Evolutionary conservation across 2,329 filamentous ascomycete species (phyloP).

Genomic region (Ophiostoma triangulosporum): DNA sequence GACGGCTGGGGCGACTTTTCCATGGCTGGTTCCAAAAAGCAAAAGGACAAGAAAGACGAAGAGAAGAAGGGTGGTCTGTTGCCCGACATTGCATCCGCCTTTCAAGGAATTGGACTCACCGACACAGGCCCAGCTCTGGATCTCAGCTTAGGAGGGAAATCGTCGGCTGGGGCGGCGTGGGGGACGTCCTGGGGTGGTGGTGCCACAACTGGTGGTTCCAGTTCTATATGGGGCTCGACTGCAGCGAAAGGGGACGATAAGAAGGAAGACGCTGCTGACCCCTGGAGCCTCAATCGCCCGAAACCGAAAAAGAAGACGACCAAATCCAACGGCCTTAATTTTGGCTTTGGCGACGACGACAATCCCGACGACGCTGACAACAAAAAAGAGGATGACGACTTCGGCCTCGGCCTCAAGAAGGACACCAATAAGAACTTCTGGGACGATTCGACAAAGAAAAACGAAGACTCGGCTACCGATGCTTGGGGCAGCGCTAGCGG

Average conservation of each 20-base stretch:
- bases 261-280: slow-evolving; percentile 29
- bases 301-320: slow-evolving; percentile 41
- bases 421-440: slow-evolving; percentile 14
- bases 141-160: slow-evolving; percentile 32
- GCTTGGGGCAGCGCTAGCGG: slow-evolving; percentile 19
- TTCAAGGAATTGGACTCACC: slow-evolving; percentile 56
- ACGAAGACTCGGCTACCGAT: slow-evolving; percentile 17
- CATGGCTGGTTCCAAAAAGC: slow-evolving; percentile 35
- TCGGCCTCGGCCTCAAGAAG: slow-evolving; percentile 27
- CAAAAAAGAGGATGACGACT: slow-evolving; percentile 18
- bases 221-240: slow-evolving; percentile 25
- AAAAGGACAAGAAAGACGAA: slow-evolving; percentile 36
- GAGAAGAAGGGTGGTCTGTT: slow-evolving; percentile 13
- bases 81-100: slow-evolving; percentile 25
- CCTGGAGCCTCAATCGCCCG: slow-evolving; percentile 33
- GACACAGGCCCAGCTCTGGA: slow-evolving; percentile 37
- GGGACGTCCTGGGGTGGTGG: slow-evolving; percentile 37
- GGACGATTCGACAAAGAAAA: slow-evolving; percentile 24
- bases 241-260: slow-evolving; percentile 24
- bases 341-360: slow-evolving; percentile 32
- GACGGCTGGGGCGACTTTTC: slow-evolving; percentile 33
- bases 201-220: slow-evolving; percentile 33
- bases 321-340: slow-evolving; percentile 23
- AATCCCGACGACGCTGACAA: slow-evolving; percentile 19
- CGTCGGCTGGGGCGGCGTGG: slow-evolving; percentile 26